Conservation (phyloP, 106 monocot species). For the Iris macrosiphon region DNA sequence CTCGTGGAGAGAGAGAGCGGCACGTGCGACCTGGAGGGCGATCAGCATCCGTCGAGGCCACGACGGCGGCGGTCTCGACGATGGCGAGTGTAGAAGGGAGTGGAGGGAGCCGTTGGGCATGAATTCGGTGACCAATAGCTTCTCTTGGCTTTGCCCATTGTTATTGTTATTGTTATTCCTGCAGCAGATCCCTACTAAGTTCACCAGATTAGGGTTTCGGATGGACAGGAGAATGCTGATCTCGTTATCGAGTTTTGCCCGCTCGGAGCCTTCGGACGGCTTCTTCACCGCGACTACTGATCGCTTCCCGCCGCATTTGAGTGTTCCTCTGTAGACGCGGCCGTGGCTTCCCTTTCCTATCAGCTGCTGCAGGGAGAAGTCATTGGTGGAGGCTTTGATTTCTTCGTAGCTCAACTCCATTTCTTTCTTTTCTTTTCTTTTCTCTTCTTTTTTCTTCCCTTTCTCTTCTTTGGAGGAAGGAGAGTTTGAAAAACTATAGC, state of each 20-base stretch:
- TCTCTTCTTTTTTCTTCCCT: too few species aligned
- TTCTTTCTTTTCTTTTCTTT: conserved; percentile 1
- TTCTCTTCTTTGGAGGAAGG: too few species aligned
- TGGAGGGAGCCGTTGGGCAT: conserved; percentile 83
- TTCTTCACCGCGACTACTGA: conserved; percentile 57
- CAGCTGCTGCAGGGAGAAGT: conserved; percentile 47
- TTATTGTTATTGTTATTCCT: too few species aligned
- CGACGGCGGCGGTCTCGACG: conserved; percentile 15
- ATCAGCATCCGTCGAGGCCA: conserved; percentile 32
- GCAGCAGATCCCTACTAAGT: conserved; percentile 37
- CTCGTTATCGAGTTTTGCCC: conserved; percentile 52
- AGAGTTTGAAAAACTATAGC: too few species aligned
- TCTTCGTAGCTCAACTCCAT: conserved; percentile 54
- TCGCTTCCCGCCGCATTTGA: conserved; percentile 13
- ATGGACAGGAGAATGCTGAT: conserved; percentile 42
- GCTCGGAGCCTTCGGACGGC: conserved; percentile 8
- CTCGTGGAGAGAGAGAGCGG: conserved; percentile 51
- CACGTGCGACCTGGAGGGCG: conserved; percentile 50
- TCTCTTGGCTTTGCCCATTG: too few species aligned
- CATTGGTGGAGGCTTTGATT: conserved; percentile 47
- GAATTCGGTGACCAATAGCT: conserved; percentile 69
- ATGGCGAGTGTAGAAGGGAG: conserved; percentile 56
- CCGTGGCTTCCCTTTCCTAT: conserved; percentile 97
- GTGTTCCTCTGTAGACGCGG: conserved; percentile 53
- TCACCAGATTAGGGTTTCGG: conserved; percentile 39